Evolutionary conservation across 192 early-diverging fungal genomes (phyloP), one percentile per base, ranked within the genome.

Genomic region (Phycomyces blakesleeanus): DNA sequence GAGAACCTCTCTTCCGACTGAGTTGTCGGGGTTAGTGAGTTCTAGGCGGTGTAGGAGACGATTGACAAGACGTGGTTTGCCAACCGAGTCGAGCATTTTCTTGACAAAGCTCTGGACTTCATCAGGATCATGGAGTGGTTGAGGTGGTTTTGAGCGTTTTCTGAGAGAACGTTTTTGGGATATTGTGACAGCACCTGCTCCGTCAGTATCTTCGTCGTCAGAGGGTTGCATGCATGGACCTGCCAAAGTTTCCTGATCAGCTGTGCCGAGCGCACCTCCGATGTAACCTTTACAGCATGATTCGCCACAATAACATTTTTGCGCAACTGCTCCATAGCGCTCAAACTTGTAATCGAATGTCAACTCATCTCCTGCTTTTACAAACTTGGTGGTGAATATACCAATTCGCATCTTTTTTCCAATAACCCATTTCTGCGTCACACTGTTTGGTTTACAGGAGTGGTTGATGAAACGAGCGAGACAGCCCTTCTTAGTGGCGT

Each of bases 281-380:
- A 99, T 97, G 34, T 87, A 84, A 5, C 96, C 96, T 57, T 85
- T 88, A 71, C 97, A 99, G 47, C 85, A 85, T 7, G 84, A 54
- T 64, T 94, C 88, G 0, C 93, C 94, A 67, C 97, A 99, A 65
- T 86, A 94, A 70, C 97, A 99, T 14, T 79, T 80, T 72, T 99
- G 97, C 6, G 97, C 93, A 26, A 88, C 83, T 12, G 88, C 84
- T 55, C 92, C 92, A 77, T 85, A 94, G 60, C 94, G 83, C 65
- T 98, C 93, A 80, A 98, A 97, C 71, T 97, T 93, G 80, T 99
- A 99, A 74, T 99, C 97, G 79, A 98, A 99, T 0, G 95, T 97
- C 34, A 99, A 68, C 69, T 99, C 97, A 38, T 90, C 85, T 21
- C 91, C 93, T 25, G 79, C 81, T 24, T 79, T 80, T 14, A 99